phyloP scores from a whole-genome alignment of 495 filamentous ascomycete species.

The Xylaria flabelliformis region DNA sequence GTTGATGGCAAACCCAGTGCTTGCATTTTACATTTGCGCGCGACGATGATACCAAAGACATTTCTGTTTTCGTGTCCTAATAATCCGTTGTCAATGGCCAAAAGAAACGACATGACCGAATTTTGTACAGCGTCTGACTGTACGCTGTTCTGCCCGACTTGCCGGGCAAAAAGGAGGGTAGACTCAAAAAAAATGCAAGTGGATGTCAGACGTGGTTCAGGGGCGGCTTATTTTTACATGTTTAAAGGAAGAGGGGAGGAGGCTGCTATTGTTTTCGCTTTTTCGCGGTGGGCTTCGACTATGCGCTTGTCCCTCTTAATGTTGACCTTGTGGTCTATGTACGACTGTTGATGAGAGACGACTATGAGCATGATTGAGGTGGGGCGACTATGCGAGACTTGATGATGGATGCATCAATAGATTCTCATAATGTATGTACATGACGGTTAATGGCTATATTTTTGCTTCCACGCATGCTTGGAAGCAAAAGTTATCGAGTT shows the following conservation, averaged over 20 bases:
- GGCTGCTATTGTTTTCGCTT: slow-evolving; percentile 14
- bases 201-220: background rate
- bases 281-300: slow-evolving; percentile 17
- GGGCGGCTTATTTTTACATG: background rate
- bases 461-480: slow-evolving; percentile 13
- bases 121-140: slow-evolving; percentile 6
- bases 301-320: slow-evolving; percentile 16
- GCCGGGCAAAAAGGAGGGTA: slow-evolving; percentile 1
- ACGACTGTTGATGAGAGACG: slow-evolving; percentile 20
- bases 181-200: background rate
- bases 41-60: slow-evolving; percentile 48
- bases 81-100: slow-evolving; percentile 37
- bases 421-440: slow-evolving; percentile 30
- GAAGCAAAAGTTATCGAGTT: background rate
- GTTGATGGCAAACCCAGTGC: slow-evolving; percentile 37
- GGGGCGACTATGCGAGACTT: slow-evolving; percentile 4
- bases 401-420: slow-evolving; percentile 17
- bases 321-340: slow-evolving; percentile 5
- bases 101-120: slow-evolving; percentile 29
- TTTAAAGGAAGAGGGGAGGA: background rate
- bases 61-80: slow-evolving; percentile 39
- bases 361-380: slow-evolving; percentile 13
- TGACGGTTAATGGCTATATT: slow-evolving; percentile 38
- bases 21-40: slow-evolving; percentile 39
- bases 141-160: background rate